Evolutionary conservation across 2,329 filamentous ascomycete genomes (phyloP), one percentile per base, ranked within the genome.

Genomic region (Phoma sp.): DNA sequence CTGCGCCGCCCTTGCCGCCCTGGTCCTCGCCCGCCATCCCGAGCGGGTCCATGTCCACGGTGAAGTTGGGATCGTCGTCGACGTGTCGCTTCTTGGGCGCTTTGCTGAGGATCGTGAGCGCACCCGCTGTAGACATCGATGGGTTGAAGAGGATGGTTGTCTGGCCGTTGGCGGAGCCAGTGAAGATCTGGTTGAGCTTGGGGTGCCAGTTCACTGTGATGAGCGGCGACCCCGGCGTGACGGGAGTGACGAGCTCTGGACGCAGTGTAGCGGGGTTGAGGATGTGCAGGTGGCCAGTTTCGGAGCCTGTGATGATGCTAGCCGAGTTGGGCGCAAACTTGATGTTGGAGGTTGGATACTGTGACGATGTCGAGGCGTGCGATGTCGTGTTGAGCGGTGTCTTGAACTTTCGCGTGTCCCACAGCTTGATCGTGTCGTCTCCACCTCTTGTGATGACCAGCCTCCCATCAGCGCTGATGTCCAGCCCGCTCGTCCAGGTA

Each of bases 381-480:
- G 88, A 80, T 15, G 91, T 86, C 1, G 88, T 90, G 43, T 92
- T 91, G 13, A 99, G 84, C 4, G 95, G 92, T 53, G 89, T 83
- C 73, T 95, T 98, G 81, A 99, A 96, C 71, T 97, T 98, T 55
- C 95, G 87, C 3, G 89, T 96, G 73, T 99, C 95, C 95, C 95
- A 99, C 2, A 97, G 82, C 78, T 98, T 98, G 76, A 99, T 94
- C 2, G 90, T 84, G 71, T 96, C 87, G 75, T 99, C 95, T 45
- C 93, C 94, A 51, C 95, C 95, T 64, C 92, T 84, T 1, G 92
- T 96, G 7, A 97, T 89, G 3, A 98, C 86, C 79, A 97, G 88
- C 55, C 94, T 85, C 9, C 95, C 95, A 73, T 98, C 95, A 0
- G 88, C 81, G 63, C 94, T 98, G 66, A 99, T 89, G 69, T 96